Base-by-base conservation (phyloP, 495 filamentous ascomycete species). In the Annulohypoxylon stygium region DNA sequence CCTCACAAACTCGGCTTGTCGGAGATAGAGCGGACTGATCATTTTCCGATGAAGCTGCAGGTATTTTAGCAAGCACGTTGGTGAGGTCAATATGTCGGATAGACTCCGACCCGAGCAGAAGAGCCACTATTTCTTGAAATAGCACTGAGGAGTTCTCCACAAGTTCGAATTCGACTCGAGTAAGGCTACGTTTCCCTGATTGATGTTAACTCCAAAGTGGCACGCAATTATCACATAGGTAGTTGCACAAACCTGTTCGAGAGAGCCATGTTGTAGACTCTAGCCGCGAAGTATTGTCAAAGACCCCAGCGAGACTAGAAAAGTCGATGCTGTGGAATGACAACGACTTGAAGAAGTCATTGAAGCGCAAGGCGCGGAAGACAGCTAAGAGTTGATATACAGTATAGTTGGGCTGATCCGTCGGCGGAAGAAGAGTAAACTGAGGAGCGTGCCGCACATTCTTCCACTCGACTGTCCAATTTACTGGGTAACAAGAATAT, bases 341-440 rank as follows among this genome's bases (percentile, higher is more conserved):
- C 41, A 99, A 87, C 1, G 93, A 91, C 59, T 86, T 86, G 79
- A 98, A 98, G 12, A 89, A 92, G 78, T 97, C 93, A 75, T 98
- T 98, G 81, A 97, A 99, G 39, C 96, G 88, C 55, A 99, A 82
- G 5, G 96, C 88, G 18, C 95, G 88, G 85, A 97, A 87, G 25
- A 98, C 88, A 2, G 96, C 94, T 43, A 99, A 83, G 25, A 98
- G 79, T 79, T 98, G 96, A 55, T 91, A 77, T 5, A 88, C 78
- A 3, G 85, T 88, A 75, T 99, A 99, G 39, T 86, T 84, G 3
- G 82, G 80, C 5, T 84, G 78, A 12, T 87, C 87, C 34, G 88
- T 86, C 5, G 93, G 89, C 12, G 90, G 88, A 33, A 93, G 86
- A n/a, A 99, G 86, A 43, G 88, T 87, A 77, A 99, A 97, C 65